Base-by-base conservation (phyloP, 2,329 filamentous ascomycete genomes). In the Ophiostoma piceae region DNA sequence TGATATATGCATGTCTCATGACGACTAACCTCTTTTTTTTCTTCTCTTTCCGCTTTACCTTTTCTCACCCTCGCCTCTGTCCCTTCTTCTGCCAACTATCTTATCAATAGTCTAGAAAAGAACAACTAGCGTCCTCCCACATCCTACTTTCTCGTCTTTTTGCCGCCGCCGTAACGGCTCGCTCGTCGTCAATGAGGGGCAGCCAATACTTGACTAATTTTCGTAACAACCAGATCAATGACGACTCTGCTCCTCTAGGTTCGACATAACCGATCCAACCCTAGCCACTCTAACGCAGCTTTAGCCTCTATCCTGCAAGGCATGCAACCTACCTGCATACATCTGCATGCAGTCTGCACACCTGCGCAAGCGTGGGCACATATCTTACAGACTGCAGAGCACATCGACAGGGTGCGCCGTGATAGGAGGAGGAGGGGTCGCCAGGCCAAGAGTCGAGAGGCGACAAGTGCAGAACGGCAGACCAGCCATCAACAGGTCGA, bases 271-370 rank as follows among this genome's bases (percentile, higher is more conserved):
- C 62, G 62, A 65, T 65, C 62, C 62, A 39, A 65, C 60, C 29
- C 19, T 64, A 37, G 32, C 60, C 60, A 64, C 35, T 60, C 54
- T 32, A 60, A 60, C 32, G 62, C 62, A 65, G 62, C 32, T 65
- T 39, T 65, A 64, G 60, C 60, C 62, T 65, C 32, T 39, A 26
- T 39, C 62, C 35, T 65, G 62, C 62, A 64, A 64, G 60, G 35
- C 62, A 65, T 65, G 62, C 62, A 39, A 39, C 62, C 16, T 39
- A 26, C 62, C 62, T 65, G 62, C 60, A 37, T 64, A 5, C 62
- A 39, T 37, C 9, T 65, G 19, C 60, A 37, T 39, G 19, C 19
- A 22, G 32, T n/a, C 29, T 64, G 60, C 43, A 47, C 14, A 64
- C 57, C 29, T 65, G 62, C 35, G 9, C 16, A n/a, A 16, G 35